Conservation (phyloP, 140 eudicot genomes). For the Erigeron philadelphicus region DNA sequence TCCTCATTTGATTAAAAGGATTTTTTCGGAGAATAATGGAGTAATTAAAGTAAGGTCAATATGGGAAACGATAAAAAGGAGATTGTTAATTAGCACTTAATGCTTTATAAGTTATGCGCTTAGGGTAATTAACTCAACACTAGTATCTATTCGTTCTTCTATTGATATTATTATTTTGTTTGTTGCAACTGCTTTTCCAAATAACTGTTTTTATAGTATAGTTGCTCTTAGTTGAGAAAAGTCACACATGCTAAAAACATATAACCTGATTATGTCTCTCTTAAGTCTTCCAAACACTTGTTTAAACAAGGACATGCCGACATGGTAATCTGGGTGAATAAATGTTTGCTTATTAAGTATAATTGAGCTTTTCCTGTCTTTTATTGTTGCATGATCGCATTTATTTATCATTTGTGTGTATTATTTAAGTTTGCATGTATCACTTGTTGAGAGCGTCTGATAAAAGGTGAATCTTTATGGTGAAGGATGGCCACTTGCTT, state of each 20-base stretch:
- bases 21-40: no score
- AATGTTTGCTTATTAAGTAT: neutral
- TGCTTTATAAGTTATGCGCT: no score
- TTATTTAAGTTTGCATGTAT: conserved; percentile 1
- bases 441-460: conserved; percentile 20
- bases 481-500: conserved; percentile 73
- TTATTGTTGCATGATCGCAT: neutral
- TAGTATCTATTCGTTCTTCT: no score
- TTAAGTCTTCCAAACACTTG: neutral
- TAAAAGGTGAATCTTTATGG: conserved; percentile 19
- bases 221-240: neutral
- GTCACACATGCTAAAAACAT: neutral
- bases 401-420: conserved; percentile 1
- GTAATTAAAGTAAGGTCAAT: no score
- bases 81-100: no score
- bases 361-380: neutral
- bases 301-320: neutral
- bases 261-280: neutral
- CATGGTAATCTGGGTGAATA: neutral
- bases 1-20: no score
- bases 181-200: no score
- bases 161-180: no score
- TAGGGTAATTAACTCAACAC: no score
- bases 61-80: no score
- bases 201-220: no score